Conservation (phyloP, 1,284 basidiomycete genomes). For the Fomitopsis betulina region DNA sequence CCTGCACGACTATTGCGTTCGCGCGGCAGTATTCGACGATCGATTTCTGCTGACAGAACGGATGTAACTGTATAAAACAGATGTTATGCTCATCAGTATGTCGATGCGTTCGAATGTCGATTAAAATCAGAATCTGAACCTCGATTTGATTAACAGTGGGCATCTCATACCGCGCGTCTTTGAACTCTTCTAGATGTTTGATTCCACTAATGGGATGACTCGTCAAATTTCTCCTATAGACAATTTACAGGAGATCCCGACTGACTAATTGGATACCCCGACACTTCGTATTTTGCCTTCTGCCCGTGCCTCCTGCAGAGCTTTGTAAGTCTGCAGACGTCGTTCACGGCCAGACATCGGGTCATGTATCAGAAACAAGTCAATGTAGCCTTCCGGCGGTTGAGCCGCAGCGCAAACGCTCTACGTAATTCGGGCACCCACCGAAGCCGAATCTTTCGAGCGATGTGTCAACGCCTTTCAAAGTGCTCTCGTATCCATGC, state of each 20-base stretch:
- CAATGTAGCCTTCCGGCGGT: conserved; percentile 41
- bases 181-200: conserved; percentile 77
- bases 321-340: conserved; percentile 43
- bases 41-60: conserved; percentile 76
- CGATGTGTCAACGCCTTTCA: conserved; percentile 21
- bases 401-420: neutral
- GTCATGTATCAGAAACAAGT: conserved; percentile 59
- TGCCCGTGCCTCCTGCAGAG: conserved; percentile 39
- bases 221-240: neutral
- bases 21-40: conserved; percentile 76
- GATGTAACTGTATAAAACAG: conserved; percentile 55
- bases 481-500: conserved; percentile 24
- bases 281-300: conserved; percentile 50
- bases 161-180: conserved; percentile 49
- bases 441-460: conserved; percentile 18
- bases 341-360: conserved; percentile 38
- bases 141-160: conserved; percentile 87
- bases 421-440: conserved; percentile 3
- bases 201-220: conserved; percentile 49
- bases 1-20: conserved; percentile 71
- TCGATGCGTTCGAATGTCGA: neutral
- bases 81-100: neutral
- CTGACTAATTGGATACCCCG: conserved; percentile 66
- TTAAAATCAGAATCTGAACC: conserved; percentile 29
- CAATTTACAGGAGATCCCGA: conserved; percentile 11